Evolutionary conservation across 2,329 filamentous ascomycete genomes (phyloP).

Genomic region (Aureobasidium melanogenum): DNA sequence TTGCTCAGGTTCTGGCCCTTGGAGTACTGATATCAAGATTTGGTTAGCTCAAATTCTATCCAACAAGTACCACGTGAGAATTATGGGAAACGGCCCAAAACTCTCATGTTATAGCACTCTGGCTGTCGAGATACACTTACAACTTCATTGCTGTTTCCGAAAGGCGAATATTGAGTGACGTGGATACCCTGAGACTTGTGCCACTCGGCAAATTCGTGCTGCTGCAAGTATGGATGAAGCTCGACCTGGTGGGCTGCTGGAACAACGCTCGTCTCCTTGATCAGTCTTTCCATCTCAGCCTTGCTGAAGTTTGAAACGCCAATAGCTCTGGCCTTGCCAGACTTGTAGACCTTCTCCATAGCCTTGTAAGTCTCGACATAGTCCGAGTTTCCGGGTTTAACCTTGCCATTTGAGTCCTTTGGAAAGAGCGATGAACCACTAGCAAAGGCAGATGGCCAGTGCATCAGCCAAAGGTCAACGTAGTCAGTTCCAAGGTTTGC

Average conservation of each 20-base stretch:
- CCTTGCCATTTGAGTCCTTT: constrained; percentile 35
- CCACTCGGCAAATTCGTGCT: constrained; percentile 40
- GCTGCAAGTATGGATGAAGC: constrained; percentile 45
- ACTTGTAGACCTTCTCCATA: constrained; percentile 23
- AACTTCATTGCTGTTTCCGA: constrained; percentile 27
- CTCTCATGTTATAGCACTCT: no score
- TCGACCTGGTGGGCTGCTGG: constrained; percentile 38
- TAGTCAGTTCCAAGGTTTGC: constrained; percentile 57
- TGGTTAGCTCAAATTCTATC: not conserved
- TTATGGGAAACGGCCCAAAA: not conserved
- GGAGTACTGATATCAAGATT: constrained; percentile 26
- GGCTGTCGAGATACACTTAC: not conserved
- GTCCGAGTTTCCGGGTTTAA: constrained; percentile 35
- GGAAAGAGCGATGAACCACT: constrained; percentile 39
- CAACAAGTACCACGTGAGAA: not conserved
- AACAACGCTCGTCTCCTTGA: constrained; percentile 34
- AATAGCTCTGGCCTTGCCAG: constrained; percentile 38
- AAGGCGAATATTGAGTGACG: constrained; percentile 46
- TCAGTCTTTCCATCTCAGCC: constrained; percentile 38
- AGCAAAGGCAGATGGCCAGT: constrained; percentile 53
- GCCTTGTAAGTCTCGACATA: constrained; percentile 46
- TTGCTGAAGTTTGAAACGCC: constrained; percentile 46
- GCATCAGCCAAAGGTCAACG: constrained; percentile 62
- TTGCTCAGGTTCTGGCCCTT: constrained; percentile 36
- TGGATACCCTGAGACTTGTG: constrained; percentile 44